phyloP scores from a whole-genome alignment of 208 protist species.

The Endotrypanum monterogeii region DNA sequence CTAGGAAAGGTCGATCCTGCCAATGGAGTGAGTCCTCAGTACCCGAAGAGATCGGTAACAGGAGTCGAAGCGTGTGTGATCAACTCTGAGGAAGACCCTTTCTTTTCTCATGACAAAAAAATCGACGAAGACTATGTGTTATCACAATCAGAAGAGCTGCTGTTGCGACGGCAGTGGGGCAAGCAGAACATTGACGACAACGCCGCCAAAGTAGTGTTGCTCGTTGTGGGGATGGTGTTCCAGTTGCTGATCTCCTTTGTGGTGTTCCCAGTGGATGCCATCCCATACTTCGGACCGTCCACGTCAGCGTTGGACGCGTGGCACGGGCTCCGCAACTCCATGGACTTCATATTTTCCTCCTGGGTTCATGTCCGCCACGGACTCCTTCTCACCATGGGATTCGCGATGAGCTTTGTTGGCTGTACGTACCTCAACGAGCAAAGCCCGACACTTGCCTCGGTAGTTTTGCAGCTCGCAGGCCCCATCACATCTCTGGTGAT shows the following conservation, averaged over 20 bases:
- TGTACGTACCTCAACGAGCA: constrained; percentile 85
- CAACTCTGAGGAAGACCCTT: constrained; percentile 8
- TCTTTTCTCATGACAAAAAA: constrained; percentile 13
- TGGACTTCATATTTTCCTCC: constrained; percentile 65
- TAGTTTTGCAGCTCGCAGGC: constrained; percentile 77
- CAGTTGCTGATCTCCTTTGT: constrained; percentile 70
- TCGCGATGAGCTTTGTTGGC: constrained; percentile 80
- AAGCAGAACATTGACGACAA: constrained; percentile 63
- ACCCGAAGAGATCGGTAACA: not conserved
- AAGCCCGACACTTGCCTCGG: constrained; percentile 80
- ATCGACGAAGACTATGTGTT: constrained; percentile 24
- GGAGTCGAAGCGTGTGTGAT: not conserved
- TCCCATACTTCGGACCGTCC: constrained; percentile 78
- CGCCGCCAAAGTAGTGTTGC: constrained; percentile 71
- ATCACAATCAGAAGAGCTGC: constrained; percentile 23
- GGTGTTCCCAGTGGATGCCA: constrained; percentile 67
- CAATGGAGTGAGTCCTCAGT: not conserved
- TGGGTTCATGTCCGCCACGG: constrained; percentile 73
- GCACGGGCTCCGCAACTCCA: constrained; percentile 47
- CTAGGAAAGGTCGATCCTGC: not conserved
- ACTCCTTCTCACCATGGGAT: constrained; percentile 69
- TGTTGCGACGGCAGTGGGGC: constrained; percentile 57
- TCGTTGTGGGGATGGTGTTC: constrained; percentile 64
- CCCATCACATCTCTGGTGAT: constrained; percentile 77
- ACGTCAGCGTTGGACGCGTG: constrained; percentile 40